Evolutionary conservation across 768 basidiomycete species (phyloP), one percentile per base, ranked within the genome.

Genomic region (Rhodotorula graminis): DNA sequence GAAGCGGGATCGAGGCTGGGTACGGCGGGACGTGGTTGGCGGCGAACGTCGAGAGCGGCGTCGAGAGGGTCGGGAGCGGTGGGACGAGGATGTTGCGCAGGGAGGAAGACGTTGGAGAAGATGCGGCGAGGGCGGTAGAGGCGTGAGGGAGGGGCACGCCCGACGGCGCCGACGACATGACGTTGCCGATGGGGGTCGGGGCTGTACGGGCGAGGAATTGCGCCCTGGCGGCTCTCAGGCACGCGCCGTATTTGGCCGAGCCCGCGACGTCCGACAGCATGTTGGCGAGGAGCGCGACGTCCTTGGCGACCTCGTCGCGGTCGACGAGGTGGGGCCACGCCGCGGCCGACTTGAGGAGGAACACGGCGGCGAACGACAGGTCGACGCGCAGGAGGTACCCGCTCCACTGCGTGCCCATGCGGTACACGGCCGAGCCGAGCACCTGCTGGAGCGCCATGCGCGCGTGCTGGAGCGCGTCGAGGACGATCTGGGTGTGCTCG

Each of bases 301-400:
- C 58, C 27, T 42, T 21, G 11, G 58, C 58, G 9, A 67, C 58
- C 25, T 67, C 58, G n/a, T 67, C 58, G 11, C 66, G 66, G 27
- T 67, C 52, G 58, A 67, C 58, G 40, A 60, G 66, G 16, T 67
- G 49, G 11, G 66, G 66, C 25, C 29, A 67, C 1, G 66, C 66
- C 2, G 59, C 58, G 0, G 58, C 66, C 3, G 47, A 60, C 29
- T 60, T 67, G 49, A 67, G 50, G 25, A 61, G 49, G 50, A 67
- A 67, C 50, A 67, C n/a, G 37, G 47, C 58, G 4, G 66, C 59
- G 59, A 67, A 67, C 16, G 49, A 5, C 47, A 67, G 15, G 66
- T 67, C 66, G 49, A 52, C 49, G 7, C 66, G 58, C 4, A 67
- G 58, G 18, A 67, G 49, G 59, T 67, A 67, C 9, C 66, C 66